Evolutionary conservation across 371 early-diverging fungal species (phyloP).

Genomic region (Lichtheimia ornata): DNA sequence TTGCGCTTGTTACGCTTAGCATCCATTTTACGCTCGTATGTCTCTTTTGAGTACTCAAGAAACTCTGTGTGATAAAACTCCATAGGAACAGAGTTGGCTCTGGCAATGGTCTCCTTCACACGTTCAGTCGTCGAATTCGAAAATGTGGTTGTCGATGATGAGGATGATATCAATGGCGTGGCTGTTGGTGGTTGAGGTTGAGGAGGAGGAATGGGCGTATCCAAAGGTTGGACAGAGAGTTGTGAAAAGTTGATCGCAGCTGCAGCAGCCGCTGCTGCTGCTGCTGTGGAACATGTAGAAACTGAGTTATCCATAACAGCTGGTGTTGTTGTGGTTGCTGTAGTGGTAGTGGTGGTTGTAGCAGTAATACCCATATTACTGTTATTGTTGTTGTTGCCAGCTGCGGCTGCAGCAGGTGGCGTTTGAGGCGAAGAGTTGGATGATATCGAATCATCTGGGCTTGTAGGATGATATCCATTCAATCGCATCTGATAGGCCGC

Average conservation of each 20-base stretch:
- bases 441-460: conserved; percentile 37
- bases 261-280: conserved; percentile 3
- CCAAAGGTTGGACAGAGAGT: conserved; percentile 8
- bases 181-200: not conserved
- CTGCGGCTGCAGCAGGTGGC: conserved; percentile 20
- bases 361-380: not conserved
- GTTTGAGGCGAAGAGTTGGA: conserved; percentile 35
- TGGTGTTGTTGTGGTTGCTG: no score
- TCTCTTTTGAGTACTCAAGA: conserved; percentile 51
- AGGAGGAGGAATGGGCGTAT: not conserved
- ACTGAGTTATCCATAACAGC: not conserved
- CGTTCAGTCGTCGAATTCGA: conserved; percentile 39
- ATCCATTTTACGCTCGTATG: conserved; percentile 47
- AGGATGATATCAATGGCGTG: conserved; percentile 22
- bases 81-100: conserved; percentile 50
- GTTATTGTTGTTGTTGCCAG: conserved; percentile 6
- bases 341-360: no score
- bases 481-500: conserved; percentile 9
- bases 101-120: conserved; percentile 50
- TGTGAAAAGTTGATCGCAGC: conserved; percentile 8
- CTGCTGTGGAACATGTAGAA: not conserved
- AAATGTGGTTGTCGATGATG: conserved; percentile 10
- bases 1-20: conserved; percentile 47
- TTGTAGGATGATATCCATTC: conserved; percentile 19
- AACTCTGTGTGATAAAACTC: conserved; percentile 55